These are phyloP conservation scores for Astraeus odoratus DNA, from an alignment of 768 basidiomycete genomes.

Conservation along the genomic window DNA sequence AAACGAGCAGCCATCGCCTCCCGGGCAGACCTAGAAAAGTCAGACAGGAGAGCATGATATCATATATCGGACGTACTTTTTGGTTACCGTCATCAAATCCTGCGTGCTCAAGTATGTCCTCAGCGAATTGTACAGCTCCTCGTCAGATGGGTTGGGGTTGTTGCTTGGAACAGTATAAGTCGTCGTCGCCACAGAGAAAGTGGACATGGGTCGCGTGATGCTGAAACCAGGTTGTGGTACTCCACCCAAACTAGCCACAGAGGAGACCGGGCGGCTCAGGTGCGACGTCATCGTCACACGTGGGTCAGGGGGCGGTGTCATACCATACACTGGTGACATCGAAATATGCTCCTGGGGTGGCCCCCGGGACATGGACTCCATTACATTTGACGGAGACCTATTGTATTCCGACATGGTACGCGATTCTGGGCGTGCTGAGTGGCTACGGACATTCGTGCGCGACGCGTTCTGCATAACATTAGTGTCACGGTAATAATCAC, in stretches of 20 bases:
- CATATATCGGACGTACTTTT: constrained; percentile 40
- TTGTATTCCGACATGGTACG: constrained; percentile 26
- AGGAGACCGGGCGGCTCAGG: constrained; percentile 30
- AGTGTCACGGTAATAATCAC: constrained; percentile 58
- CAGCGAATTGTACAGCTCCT: constrained; percentile 50
- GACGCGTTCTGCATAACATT: constrained; percentile 34
- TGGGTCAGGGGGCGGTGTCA: constrained; percentile 37
- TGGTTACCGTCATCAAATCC: constrained; percentile 67
- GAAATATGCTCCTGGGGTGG: constrained; percentile 33
- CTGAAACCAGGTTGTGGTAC: constrained; percentile 27
- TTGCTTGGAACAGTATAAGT: constrained; percentile 44
- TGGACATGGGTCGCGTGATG: constrained; percentile 42
- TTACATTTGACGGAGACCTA: constrained; percentile 18
- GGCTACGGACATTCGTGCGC: constrained; percentile 22
- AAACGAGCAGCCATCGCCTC: constrained; percentile 56
- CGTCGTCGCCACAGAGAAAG: constrained; percentile 56
- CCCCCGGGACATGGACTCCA: constrained; percentile 20
- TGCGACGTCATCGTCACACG: constrained; percentile 42
- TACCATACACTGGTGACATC: constrained; percentile 32
- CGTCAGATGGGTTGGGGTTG: constrained; percentile 52
- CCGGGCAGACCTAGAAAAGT: constrained; percentile 43
- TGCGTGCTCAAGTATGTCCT: constrained; percentile 55
- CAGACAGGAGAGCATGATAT: constrained; percentile 1
- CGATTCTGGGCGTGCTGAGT: constrained; percentile 26
- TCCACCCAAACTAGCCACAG: constrained; percentile 24